Conservation (phyloP, 2,329 filamentous ascomycete genomes). For the Trichoderma asperellum region DNA sequence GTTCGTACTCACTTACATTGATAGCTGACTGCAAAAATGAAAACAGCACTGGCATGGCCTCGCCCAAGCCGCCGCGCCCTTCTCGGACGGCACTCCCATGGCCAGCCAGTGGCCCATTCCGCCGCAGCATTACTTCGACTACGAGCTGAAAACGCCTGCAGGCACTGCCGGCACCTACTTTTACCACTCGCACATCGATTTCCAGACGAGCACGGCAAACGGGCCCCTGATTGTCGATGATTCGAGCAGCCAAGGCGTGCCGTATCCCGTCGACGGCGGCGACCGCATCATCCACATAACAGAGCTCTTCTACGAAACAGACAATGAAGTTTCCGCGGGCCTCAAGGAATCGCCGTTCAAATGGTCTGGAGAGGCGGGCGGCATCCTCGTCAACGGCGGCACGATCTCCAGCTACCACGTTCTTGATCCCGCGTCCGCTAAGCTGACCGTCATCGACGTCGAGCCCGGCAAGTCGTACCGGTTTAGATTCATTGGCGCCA, state of each 20-base stretch:
- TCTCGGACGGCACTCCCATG: slow-evolving; percentile 64
- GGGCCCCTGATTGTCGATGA: slow-evolving; percentile 65
- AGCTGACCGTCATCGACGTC: slow-evolving; percentile 59
- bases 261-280: slow-evolving; percentile 66
- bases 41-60: slow-evolving; percentile 70
- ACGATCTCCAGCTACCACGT: slow-evolving; percentile 40
- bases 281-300: slow-evolving; percentile 59
- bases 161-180: slow-evolving; percentile 67
- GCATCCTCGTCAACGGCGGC: slow-evolving; percentile 34
- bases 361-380: slow-evolving; percentile 62
- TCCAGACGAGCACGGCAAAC: slow-evolving; percentile 62
- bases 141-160: slow-evolving; percentile 59
- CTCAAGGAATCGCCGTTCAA: slow-evolving; percentile 54
- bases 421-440: slow-evolving; percentile 28
- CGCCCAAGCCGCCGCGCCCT: slow-evolving; percentile 60
- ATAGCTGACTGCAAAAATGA: slow-evolving; percentile 10
- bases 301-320: slow-evolving; percentile 61
- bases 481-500: slow-evolving; percentile 62
- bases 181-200: slow-evolving; percentile 69
- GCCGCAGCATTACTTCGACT: slow-evolving; percentile 66
- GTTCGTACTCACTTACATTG: neutral
- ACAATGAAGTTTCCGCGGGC: slow-evolving; percentile 55
- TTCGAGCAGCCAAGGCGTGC: slow-evolving; percentile 40
- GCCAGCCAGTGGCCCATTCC: slow-evolving; percentile 69
- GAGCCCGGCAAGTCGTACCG: slow-evolving; percentile 64